Evolutionary conservation across 352 stramenopile genomes (phyloP), one percentile per base, ranked within the genome.

Genomic region (Phytopythium sindhum): DNA sequence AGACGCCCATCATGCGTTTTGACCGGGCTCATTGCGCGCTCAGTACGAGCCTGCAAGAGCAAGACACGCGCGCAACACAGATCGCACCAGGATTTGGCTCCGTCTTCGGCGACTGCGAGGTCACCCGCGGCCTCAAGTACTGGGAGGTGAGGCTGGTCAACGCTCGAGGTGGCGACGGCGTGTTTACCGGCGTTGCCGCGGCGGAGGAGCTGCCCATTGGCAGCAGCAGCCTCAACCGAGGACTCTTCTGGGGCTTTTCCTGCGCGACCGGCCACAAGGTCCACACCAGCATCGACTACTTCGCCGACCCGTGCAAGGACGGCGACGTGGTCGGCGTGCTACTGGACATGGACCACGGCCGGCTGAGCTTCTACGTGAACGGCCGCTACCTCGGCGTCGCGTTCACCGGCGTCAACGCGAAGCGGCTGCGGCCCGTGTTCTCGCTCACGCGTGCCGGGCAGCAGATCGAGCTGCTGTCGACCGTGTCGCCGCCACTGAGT

Each of bases 281-380:
- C 19, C 79, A 91, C 63, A 72, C 86, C 33, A 81, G 72, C 14
- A 86, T 93, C 53, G 86, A 93, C 58, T 81, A 84, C 68, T 95
- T 89, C 61, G 74, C 77, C 4, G 74, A 87, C 26, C 79, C 79
- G n/a, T 91, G 87, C 60, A 76, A 78, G 45, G 76, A 93, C 24
- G 86, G 84, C 64, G 86, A 95, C 62, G 69, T 91, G 0, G 75
- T 95, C 2, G 86, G 86, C 12, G 77, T 88, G 45, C 64, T 93
- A 54, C 66, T 93, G 10, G 86, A 95, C 57, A 91, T 89, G 79
- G 80, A 91, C 65, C 80, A 84, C 29, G 77, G 84, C 4, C 71
- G 77, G 26, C 61, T 95, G 47, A 90, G 73, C 47, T 95, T 95
- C 57, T 95, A 90, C 69, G 74, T 87, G 51, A 95, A 95, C 48